Conservation (phyloP, 225 moss, liverwort and hornwort genomes). For the Pleurozium schreberi region DNA sequence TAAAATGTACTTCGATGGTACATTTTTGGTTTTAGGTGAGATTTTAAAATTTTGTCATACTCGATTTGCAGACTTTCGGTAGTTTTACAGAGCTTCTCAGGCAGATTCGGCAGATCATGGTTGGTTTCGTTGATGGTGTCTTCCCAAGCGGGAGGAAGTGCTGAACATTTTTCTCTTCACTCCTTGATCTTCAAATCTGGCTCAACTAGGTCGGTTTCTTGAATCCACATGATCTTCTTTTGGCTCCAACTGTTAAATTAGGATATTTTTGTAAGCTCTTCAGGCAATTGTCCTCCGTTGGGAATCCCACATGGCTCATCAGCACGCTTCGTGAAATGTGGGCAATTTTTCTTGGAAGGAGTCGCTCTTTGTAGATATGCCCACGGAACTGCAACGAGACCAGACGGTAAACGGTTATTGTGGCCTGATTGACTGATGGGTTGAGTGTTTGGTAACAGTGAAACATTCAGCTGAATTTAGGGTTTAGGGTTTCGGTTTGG, state of each 20-base stretch:
- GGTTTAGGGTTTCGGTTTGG: neutral
- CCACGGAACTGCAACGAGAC: neutral
- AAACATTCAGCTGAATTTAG: neutral
- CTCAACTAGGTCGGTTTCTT: neutral
- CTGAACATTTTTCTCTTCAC: too few species aligned
- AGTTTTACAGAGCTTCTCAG: neutral
- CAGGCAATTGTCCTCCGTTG: neutral
- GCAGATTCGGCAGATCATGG: too few species aligned
- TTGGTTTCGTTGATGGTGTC: neutral
- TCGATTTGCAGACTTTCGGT: neutral
- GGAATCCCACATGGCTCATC: neutral
- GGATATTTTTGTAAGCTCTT: neutral
- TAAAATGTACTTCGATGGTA: neutral
- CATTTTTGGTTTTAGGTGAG: neutral
- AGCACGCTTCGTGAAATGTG: neutral
- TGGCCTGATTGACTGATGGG: neutral
- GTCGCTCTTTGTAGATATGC: neutral
- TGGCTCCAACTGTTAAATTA: neutral
- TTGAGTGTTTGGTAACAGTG: neutral
- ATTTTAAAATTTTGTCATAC: neutral
- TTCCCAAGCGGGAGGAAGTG: neutral
- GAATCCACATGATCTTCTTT: neutral
- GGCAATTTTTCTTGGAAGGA: neutral
- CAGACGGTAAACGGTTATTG: neutral
- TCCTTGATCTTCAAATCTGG: neutral